These are phyloP conservation scores for Puccinia hordei DNA, from an alignment of 1,284 basidiomycete species.

Conservation along the genomic window DNA sequence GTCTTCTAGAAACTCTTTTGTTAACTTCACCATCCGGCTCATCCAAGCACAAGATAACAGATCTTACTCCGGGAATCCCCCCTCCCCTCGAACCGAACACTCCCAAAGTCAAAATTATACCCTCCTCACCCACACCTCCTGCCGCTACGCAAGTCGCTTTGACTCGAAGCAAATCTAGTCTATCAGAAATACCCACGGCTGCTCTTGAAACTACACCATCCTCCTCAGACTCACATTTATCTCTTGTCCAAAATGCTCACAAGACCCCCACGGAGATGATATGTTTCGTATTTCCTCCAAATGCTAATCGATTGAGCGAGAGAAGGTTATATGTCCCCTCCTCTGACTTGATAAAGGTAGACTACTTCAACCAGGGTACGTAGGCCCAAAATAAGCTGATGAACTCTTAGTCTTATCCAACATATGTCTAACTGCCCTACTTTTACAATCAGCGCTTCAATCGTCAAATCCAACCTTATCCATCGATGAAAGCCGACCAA, in stretches of 20 bases:
- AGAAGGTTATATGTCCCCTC: conserved; percentile 11
- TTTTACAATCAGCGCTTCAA: conserved; percentile 3
- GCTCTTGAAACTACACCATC: neutral
- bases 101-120: neutral
- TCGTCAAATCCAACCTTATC: conserved; percentile 7
- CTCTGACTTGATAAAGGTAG: neutral
- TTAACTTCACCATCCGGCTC: neutral
- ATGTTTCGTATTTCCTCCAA: conserved; percentile 28
- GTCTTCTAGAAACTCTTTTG: neutral
- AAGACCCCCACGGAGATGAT: neutral
- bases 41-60: neutral
- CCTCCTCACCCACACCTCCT: neutral
- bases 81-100: neutral
- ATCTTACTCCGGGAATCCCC: neutral
- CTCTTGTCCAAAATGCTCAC: neutral
- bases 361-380: conserved; percentile 23
- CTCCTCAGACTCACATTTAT: neutral
- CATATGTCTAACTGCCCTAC: neutral
- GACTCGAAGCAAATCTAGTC: neutral
- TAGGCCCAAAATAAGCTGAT: neutral
- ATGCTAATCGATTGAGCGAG: neutral
- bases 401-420: neutral
- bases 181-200: neutral
- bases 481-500: neutral
- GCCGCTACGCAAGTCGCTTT: neutral